Conservation (phyloP, 352 stramenopile genomes). For the Phytophthora syringae region DNA sequence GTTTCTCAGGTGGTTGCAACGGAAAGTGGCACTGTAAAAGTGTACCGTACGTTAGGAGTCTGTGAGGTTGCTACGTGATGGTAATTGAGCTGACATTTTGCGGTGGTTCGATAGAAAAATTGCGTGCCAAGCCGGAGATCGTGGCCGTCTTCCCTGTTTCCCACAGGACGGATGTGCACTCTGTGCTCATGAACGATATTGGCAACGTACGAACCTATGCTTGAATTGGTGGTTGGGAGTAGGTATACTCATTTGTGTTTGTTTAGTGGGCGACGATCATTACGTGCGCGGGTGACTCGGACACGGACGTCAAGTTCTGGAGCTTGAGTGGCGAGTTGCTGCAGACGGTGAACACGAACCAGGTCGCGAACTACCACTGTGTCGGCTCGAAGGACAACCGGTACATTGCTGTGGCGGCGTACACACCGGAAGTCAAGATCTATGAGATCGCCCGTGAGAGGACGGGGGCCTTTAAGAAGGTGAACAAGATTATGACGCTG, state of each 20-base stretch:
- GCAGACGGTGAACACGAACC: slow-evolving; percentile 82
- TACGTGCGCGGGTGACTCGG: slow-evolving; percentile 66
- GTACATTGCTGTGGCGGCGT: slow-evolving; percentile 80
- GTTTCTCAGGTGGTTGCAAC: slow-evolving; percentile 71
- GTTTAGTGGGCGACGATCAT: slow-evolving; percentile 77
- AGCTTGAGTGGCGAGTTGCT: slow-evolving; percentile 66
- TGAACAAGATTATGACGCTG: slow-evolving; percentile 86
- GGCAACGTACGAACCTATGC: slow-evolving; percentile 44
- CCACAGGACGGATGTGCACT: slow-evolving; percentile 83
- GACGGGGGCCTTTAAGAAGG: slow-evolving; percentile 78
- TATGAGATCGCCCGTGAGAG: slow-evolving; percentile 84
- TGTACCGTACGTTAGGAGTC: slow-evolving; percentile 63
- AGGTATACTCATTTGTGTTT: slow-evolving; percentile 5
- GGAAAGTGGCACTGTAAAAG: slow-evolving; percentile 67
- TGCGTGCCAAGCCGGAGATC: slow-evolving; percentile 76
- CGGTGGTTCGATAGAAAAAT: slow-evolving; percentile 59
- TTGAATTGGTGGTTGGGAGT: neutral
- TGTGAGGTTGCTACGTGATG: neutral
- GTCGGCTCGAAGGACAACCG: slow-evolving; percentile 84
- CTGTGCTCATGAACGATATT: slow-evolving; percentile 86
- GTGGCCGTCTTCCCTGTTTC: slow-evolving; percentile 61
- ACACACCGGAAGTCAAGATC: slow-evolving; percentile 87
- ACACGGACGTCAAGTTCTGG: slow-evolving; percentile 90
- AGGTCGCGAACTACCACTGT: slow-evolving; percentile 84
- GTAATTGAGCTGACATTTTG: slow-evolving; percentile 9